Evolutionary conservation across 192 early-diverging fungal species (phyloP).

Genomic region (Linnemannia hyalina): DNA sequence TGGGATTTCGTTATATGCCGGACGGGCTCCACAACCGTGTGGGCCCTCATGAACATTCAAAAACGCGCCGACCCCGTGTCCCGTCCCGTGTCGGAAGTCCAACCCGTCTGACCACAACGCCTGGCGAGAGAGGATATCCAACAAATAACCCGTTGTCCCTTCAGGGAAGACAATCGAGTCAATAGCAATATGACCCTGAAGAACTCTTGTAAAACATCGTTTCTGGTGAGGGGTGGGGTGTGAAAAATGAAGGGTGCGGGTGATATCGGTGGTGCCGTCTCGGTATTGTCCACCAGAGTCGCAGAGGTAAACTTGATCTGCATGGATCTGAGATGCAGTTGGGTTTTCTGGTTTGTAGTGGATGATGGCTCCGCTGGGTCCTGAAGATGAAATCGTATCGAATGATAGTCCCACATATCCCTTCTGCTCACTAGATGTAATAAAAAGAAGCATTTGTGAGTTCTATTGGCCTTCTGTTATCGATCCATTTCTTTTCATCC

Average conservation of each 20-base stretch:
- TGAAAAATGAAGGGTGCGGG: slow-evolving; percentile 93
- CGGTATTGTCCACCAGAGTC: slow-evolving; percentile 97
- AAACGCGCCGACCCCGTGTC: slow-evolving; percentile 96
- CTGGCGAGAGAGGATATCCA: slow-evolving; percentile 89
- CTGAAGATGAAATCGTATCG: slow-evolving; percentile 95
- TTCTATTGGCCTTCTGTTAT: too few relatives aligned
- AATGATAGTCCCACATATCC: slow-evolving; percentile 94
- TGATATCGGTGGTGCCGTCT: slow-evolving; percentile 97
- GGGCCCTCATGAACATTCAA: slow-evolving; percentile 97
- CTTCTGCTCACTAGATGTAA: slow-evolving; percentile 65
- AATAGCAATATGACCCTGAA: slow-evolving; percentile 97
- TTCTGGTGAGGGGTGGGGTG: slow-evolving; percentile 85
- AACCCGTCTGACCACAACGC: slow-evolving; percentile 93
- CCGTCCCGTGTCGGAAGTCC: slow-evolving; percentile 97
- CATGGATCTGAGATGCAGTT: slow-evolving; percentile 78
- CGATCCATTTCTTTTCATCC: too few relatives aligned
- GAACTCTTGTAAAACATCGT: slow-evolving; percentile 94
- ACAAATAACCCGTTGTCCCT: slow-evolving; percentile 85
- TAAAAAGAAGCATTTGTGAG: not conserved
- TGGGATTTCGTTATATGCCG: slow-evolving; percentile 76
- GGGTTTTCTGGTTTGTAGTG: slow-evolving; percentile 94
- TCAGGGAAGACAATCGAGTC: slow-evolving; percentile 89
- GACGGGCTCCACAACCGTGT: slow-evolving; percentile 90
- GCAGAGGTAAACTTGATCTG: slow-evolving; percentile 87
- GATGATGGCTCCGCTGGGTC: slow-evolving; percentile 96